Conservation (phyloP, 2,329 filamentous ascomycete genomes). For the Fusarium poae region DNA sequence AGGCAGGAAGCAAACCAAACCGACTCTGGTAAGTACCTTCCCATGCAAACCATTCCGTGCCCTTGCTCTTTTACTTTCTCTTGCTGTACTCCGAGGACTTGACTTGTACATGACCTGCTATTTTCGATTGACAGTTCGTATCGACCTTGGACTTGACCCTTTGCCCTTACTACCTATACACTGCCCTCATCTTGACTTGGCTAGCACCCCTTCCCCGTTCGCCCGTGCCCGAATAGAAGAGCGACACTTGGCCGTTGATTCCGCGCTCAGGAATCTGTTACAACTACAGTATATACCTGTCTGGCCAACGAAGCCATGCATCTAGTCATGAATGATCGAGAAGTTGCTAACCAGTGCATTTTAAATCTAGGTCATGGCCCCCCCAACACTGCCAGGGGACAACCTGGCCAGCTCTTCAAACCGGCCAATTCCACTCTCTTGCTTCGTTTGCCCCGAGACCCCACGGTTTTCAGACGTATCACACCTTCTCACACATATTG, state of each 20-base stretch:
- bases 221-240: conserved; percentile 10
- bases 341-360: conserved; percentile 36
- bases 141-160: conserved; percentile 37
- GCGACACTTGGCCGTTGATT: conserved; percentile 3
- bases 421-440: conserved; percentile 75
- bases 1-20: conserved; percentile 39
- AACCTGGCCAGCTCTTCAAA: conserved; percentile 42
- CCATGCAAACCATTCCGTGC: background rate
- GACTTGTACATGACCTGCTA: conserved; percentile 37
- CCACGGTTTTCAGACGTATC: conserved; percentile 90
- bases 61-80: conserved; percentile 26
- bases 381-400: conserved; percentile 42
- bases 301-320: background rate
- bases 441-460: conserved; percentile 84
- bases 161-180: conserved; percentile 26
- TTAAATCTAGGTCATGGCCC: conserved; percentile 56
- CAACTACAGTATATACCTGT: background rate
- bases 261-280: background rate
- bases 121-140: conserved; percentile 43
- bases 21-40: conserved; percentile 36
- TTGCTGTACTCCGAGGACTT: conserved; percentile 34
- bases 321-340: conserved; percentile 1
- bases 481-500: conserved; percentile 90
- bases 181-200: conserved; percentile 25
- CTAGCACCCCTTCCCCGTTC: conserved; percentile 49